Evolutionary conservation across 176 grass and related monocot species (phyloP).

Genomic region (Zizania latifolia): DNA sequence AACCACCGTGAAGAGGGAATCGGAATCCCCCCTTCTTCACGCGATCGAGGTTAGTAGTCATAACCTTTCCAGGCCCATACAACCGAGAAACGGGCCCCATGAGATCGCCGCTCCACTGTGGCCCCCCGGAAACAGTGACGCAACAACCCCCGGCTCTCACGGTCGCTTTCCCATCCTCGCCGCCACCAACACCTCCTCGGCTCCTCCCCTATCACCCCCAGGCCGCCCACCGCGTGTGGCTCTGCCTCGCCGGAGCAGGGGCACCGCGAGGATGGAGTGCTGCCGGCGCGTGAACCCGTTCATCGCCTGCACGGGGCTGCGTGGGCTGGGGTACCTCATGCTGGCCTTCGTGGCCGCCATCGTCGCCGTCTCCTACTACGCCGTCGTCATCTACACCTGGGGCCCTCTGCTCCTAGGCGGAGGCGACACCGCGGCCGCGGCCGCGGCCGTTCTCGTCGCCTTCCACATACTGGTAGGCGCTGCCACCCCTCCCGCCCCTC

Average conservation of each 20-base stretch:
- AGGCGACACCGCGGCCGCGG: constrained; percentile 15
- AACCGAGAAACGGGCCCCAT: too few species aligned
- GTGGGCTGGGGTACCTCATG: constrained; percentile 70
- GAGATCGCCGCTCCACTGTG: background rate
- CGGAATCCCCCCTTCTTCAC: too few species aligned
- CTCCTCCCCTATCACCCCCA: background rate
- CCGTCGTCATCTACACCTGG: constrained; percentile 66
- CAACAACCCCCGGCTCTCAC: background rate
- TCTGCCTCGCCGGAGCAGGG: background rate
- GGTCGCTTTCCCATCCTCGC: background rate
- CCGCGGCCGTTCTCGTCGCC: constrained; percentile 35
- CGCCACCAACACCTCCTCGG: constrained; percentile 5
- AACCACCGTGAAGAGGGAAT: too few species aligned
- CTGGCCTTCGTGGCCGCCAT: constrained; percentile 57
- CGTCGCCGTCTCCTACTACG: constrained; percentile 68
- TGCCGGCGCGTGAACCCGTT: constrained; percentile 56
- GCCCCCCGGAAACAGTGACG: background rate
- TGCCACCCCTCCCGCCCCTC: background rate
- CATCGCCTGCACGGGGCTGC: constrained; percentile 45
- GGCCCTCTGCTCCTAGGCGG: constrained; percentile 43
- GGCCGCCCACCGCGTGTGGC: background rate
- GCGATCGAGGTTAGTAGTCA: too few species aligned
- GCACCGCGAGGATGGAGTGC: constrained; percentile 45
- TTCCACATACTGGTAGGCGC: constrained; percentile 67
- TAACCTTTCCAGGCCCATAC: too few species aligned